Evolutionary conservation across 805 yeast genomes (phyloP).

Genomic region (Cyberlindnera mississippiensis): DNA sequence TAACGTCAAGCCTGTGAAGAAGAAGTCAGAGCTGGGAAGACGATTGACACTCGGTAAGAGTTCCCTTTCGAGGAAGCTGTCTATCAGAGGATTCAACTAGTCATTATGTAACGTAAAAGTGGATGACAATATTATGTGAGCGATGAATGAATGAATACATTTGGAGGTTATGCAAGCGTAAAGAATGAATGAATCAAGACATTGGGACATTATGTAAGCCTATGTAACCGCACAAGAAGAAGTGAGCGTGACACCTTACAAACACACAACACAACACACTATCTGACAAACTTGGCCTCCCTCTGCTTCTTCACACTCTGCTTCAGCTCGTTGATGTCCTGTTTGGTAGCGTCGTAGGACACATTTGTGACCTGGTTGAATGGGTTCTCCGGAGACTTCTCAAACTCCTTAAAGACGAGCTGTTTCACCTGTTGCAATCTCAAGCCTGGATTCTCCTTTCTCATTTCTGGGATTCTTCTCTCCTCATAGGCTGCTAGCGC

Average conservation of each 20-base stretch:
- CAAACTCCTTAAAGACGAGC: conserved; percentile 72
- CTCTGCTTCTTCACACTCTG: conserved; percentile 45
- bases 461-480: conserved; percentile 63
- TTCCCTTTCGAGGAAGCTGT: conserved; percentile 33
- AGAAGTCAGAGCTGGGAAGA: conserved; percentile 30
- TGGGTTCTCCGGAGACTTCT: conserved; percentile 77
- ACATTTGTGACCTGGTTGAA: conserved; percentile 69
- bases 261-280: neutral
- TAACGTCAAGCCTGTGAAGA: conserved; percentile 33
- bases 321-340: conserved; percentile 45
- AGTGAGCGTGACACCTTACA: too few species aligned
- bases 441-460: conserved; percentile 75
- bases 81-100: conserved; percentile 26
- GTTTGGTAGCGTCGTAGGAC: conserved; percentile 54
- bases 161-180: too few species aligned
- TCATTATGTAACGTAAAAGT: too few species aligned
- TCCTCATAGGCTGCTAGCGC: conserved; percentile 73
- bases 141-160: too few species aligned
- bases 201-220: too few species aligned
- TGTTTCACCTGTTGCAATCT: conserved; percentile 77
- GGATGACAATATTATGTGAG: too few species aligned
- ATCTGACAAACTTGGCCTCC: conserved; percentile 33
- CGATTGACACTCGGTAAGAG: conserved; percentile 33
- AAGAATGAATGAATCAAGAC: too few species aligned
- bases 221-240: too few species aligned